Evolutionary conservation across 352 stramenopile species (phyloP).

Genomic region (Phytophthora vignae): DNA sequence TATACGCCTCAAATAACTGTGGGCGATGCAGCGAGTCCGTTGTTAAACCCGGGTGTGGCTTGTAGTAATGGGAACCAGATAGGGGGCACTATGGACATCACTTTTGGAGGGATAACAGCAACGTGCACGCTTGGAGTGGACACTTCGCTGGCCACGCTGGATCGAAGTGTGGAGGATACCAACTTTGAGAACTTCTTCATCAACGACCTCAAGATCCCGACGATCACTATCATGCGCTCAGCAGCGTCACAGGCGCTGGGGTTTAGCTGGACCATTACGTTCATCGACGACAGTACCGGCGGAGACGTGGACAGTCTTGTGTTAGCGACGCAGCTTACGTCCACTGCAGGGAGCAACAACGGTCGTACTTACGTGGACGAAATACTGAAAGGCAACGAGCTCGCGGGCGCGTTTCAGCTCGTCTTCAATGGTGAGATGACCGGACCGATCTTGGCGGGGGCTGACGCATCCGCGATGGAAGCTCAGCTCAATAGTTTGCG

Average conservation of each 20-base stretch:
- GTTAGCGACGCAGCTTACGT: conserved; percentile 43
- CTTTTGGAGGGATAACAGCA: conserved; percentile 54
- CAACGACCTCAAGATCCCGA: conserved; percentile 54
- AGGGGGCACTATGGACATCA: conserved; percentile 77
- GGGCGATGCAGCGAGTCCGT: conserved; percentile 51
- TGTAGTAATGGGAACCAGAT: conserved; percentile 94
- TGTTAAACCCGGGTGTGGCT: conserved; percentile 57
- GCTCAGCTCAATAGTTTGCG: conserved; percentile 92
- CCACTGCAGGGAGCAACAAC: conserved; percentile 26
- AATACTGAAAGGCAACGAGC: conserved; percentile 85
- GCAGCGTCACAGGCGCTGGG: conserved; percentile 68
- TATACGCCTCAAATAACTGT: conserved; percentile 30
- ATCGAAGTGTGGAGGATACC: conserved; percentile 43
- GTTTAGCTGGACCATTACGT: conserved; percentile 88
- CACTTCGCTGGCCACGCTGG: conserved; percentile 41
- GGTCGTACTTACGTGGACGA: conserved; percentile 69
- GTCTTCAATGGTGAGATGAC: conserved; percentile 95
- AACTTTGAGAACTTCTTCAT: conserved; percentile 54
- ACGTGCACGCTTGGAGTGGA: conserved; percentile 53
- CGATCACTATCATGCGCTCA: conserved; percentile 63
- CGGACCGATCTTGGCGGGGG: conserved; percentile 88
- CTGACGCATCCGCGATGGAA: conserved; percentile 84
- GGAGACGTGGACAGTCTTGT: conserved; percentile 83
- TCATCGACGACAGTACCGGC: conserved; percentile 63
- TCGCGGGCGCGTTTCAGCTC: conserved; percentile 93